Evolutionary conservation across 345 rosid species (phyloP).

Genomic region (Hirschfeldia incana): DNA sequence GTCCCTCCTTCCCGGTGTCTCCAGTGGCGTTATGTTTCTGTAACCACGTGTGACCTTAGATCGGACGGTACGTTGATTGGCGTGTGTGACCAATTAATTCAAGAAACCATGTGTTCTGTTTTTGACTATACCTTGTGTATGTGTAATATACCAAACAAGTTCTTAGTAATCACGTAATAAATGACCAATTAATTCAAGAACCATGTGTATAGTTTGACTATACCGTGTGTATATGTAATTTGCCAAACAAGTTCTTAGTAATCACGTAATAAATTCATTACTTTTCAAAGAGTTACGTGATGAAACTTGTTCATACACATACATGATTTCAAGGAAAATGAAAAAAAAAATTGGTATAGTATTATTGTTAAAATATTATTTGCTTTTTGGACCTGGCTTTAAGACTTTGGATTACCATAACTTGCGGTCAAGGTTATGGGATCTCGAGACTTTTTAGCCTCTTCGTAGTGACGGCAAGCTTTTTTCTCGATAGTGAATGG

Average conservation of each 20-base stretch:
- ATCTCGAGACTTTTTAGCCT: constrained; percentile 36
- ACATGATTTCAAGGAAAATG: background rate
- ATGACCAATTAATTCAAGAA: constrained; percentile 1
- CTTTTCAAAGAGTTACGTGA: constrained; percentile 23
- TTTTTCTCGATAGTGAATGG: background rate
- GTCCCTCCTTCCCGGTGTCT: constrained; percentile 20
- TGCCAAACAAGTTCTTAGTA: background rate
- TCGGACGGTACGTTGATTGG: constrained; percentile 8
- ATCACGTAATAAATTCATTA: background rate
- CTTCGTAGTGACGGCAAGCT: constrained; percentile 29
- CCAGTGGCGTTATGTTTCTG: background rate
- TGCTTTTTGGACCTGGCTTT: constrained; percentile 22
- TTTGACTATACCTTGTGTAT: background rate
- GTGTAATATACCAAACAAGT: background rate
- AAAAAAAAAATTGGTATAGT: background rate
- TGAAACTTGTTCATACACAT: background rate
- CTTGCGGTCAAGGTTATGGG: constrained; percentile 30
- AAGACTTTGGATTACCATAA: constrained; percentile 36
- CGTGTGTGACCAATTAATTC: constrained; percentile 12
- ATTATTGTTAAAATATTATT: constrained; percentile 1
- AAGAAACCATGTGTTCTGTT: constrained; percentile 10
- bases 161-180: background rate
- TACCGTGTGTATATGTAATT: background rate
- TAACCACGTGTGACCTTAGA: constrained; percentile 24
- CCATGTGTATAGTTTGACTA: constrained; percentile 25